Base-by-base conservation (phyloP, 2,329 filamentous ascomycete species). In the Seiridium cupressi region DNA sequence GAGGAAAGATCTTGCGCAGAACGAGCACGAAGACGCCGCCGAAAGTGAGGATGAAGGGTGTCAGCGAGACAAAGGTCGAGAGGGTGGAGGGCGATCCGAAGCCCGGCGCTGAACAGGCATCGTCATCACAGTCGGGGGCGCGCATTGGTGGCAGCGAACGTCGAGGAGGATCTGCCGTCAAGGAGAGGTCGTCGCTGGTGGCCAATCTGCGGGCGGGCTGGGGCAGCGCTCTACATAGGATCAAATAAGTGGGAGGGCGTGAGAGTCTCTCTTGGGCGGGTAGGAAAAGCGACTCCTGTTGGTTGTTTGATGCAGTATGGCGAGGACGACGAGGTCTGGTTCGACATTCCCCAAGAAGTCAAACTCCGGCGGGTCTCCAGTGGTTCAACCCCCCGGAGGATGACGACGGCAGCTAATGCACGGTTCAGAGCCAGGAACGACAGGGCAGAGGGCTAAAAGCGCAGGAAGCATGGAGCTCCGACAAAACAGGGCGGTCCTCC, bases 31-130 rank as follows among this genome's bases (percentile, higher is more conserved):
- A 84, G 65, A 90, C 84, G 55, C 84, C 69, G 63, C 85, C 64
- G 74, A 94, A 94, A 44, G 91, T 90, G 61, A 86, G 72, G 61
- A 91, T 72, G 72, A 95, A 92, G 0, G 91, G 91, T 3, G 84
- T 81, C 32, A 91, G 85, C 60, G 91, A 81, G 55, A 88, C 66
- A 44, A 86, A 72, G 38, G 81, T 77, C 49, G 81, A 76, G 42
- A 81, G 68, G 46, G 76, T 70, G 57, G 80, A 69, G 56, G 74
- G 70, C 38, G 81, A 76, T 48, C 77, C 72, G 57, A 76, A 70
- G 60, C 76, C 74, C 46, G 77, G 74, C 35, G 80, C 74, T 62
- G 79, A 77, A 69, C 87, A 89, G 61, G 79, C 77, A 74, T 86
- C 85, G 68, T 82, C 81, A 72, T 80, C 80, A 79, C 86, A 89